Percentiles rank a stretch among this genome's conserved stretches.
Evolutionary conservation across 306 rosid species (phyloP).

Genomic region (Cotoneaster glaucophyllus): DNA sequence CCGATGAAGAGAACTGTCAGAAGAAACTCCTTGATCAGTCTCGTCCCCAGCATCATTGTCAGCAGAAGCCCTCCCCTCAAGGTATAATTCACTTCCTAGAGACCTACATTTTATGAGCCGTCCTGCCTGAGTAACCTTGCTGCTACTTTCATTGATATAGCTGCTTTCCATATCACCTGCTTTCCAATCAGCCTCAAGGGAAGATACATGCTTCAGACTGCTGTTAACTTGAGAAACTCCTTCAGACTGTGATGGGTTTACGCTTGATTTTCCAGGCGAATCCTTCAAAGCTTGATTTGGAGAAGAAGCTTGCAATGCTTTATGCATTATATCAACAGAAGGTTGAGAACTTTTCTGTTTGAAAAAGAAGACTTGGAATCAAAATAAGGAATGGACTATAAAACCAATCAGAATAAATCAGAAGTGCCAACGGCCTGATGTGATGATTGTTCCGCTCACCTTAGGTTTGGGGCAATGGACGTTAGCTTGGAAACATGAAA

Average conservation of each 20-base stretch:
- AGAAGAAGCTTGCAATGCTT: conserved; percentile 36
- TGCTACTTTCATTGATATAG: conserved; percentile 19
- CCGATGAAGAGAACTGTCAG: conserved; percentile 24
- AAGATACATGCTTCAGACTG: conserved; percentile 25
- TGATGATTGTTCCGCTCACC: conserved; percentile 41
- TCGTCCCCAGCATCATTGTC: conserved; percentile 34
- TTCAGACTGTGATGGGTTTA: conserved; percentile 23
- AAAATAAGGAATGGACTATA: conserved; percentile 15
- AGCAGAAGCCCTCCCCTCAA: conserved; percentile 25
- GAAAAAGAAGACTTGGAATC: conserved; percentile 22
- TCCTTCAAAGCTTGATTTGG: conserved; percentile 25
- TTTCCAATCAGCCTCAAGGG: conserved; percentile 26
- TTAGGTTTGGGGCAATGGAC: conserved; percentile 47
- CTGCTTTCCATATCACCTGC: conserved; percentile 38
- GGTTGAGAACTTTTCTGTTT: conserved; percentile 57
- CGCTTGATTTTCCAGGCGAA: conserved; percentile 16
- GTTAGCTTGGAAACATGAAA: conserved; percentile 69
- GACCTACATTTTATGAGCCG: conserved; percentile 58
- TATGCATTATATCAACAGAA: conserved; percentile 43
- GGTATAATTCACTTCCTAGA: conserved; percentile 48
- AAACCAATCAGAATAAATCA: conserved; percentile 11
- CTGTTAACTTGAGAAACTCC: conserved; percentile 23
- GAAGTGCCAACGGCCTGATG: not conserved
- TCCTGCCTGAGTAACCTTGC: conserved; percentile 15
- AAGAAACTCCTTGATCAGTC: conserved; percentile 33